Evolutionary conservation across 2,329 filamentous ascomycete species (phyloP).

Genomic region (Lojkania enalia): DNA sequence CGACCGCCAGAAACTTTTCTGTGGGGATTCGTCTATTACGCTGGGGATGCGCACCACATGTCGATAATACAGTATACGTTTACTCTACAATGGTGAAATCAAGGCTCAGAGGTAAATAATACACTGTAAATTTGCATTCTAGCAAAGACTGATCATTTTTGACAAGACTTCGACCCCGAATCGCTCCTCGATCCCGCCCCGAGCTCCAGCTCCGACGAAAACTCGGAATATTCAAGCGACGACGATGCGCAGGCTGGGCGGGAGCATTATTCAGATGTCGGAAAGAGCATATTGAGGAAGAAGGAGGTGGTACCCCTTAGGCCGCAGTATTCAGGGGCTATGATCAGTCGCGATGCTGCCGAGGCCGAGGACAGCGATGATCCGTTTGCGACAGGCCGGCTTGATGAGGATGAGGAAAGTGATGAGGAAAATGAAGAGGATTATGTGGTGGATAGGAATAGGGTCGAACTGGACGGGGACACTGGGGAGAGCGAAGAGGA

Average conservation of each 20-base stretch:
- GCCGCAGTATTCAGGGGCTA: slow-evolving; percentile 76
- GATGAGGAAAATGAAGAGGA: slow-evolving; percentile 23
- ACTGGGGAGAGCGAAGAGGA: background rate
- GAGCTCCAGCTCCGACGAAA: slow-evolving; percentile 60
- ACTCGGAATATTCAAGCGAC: slow-evolving; percentile 53
- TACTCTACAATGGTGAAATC: slow-evolving; percentile 33
- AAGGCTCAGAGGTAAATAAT: slow-evolving; percentile 32
- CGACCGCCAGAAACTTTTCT: slow-evolving; percentile 31
- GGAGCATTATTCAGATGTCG: slow-evolving; percentile 84
- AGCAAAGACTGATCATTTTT: background rate
- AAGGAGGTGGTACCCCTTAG: slow-evolving; percentile 71
- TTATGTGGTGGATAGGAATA: slow-evolving; percentile 30
- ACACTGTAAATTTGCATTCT: background rate
- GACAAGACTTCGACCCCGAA: slow-evolving; percentile 81
- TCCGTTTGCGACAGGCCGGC: slow-evolving; percentile 47
- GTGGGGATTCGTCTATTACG: slow-evolving; percentile 19
- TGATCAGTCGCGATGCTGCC: slow-evolving; percentile 70
- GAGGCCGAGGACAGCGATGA: slow-evolving; percentile 59
- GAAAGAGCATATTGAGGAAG: slow-evolving; percentile 83
- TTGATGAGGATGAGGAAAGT: slow-evolving; percentile 49
- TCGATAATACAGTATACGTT: too few relatives aligned
- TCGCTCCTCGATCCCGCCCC: slow-evolving; percentile 61
- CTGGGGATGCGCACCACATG: background rate
- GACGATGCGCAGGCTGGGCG: slow-evolving; percentile 63
- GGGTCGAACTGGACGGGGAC: slow-evolving; percentile 35